A percentile compares a stretch with the other conserved stretches of the same genome.
Conservation (phyloP, 768 basidiomycete species). For the Pulveroboletus ravenelii region DNA sequence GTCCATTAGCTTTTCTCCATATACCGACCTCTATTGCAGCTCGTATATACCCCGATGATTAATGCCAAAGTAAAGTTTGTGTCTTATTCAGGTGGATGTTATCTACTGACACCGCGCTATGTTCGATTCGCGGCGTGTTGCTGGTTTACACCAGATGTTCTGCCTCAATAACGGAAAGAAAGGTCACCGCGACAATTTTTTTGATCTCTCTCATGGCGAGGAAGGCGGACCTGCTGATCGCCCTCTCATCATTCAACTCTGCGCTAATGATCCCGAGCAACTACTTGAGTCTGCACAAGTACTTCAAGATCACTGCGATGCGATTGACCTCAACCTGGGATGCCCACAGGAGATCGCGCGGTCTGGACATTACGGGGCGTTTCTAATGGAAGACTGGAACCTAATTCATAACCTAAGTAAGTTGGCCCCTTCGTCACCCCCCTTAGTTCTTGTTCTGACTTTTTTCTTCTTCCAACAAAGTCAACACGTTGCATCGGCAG, state of each 20-base stretch:
- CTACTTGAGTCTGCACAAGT: conserved; percentile 73
- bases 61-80: conserved; percentile 66
- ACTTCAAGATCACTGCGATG: conserved; percentile 81
- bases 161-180: conserved; percentile 32
- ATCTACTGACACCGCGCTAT: background rate
- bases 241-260: conserved; percentile 90
- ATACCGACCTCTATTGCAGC: conserved; percentile 35
- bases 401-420: conserved; percentile 74
- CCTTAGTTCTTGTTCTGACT: background rate
- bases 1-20: too few relatives aligned
- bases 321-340: conserved; percentile 89
- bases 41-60: conserved; percentile 98
- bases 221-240: conserved; percentile 77
- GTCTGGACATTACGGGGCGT: conserved; percentile 82
- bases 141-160: conserved; percentile 49
- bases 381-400: conserved; percentile 94
- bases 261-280: conserved; percentile 80
- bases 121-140: background rate
- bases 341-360: conserved; percentile 96
- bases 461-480: conserved; percentile 35
- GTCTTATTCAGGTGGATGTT: background rate
- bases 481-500: conserved; percentile 79
- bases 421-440: conserved; percentile 19
- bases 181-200: conserved; percentile 56
- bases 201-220: conserved; percentile 67